Evolutionary conservation across 176 grass and related monocot species (phyloP), one percentile per base, ranked within the genome.

Genomic region (Zoysia japonica): DNA sequence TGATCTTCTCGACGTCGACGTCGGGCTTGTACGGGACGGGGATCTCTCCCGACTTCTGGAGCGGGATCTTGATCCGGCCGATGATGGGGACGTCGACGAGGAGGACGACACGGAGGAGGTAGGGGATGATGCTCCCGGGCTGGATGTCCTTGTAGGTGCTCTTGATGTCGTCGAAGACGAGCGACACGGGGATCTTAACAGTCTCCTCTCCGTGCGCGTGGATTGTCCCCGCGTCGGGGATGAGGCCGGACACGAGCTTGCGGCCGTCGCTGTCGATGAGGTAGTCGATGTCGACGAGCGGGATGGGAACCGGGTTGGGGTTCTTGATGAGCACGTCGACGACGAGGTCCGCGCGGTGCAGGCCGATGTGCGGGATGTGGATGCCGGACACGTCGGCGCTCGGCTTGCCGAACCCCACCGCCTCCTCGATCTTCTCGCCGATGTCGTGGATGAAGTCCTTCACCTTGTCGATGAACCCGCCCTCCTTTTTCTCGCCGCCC

Each of bases 401-500:
- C 1, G 96, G 96, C 90, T 98, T 98, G 45, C 92, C 96, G 67
- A 98, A 98, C 4, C 96, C 92, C n/a, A 98, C 78, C 0, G 90
- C 84, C 42, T 78, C 88, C 86, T 98, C 92, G 66, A 98, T 98
- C 84, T 98, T 94, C 78, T 98, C 90, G 0, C 96, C 90, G 66
- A 98, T 92, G 81, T 98, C 92, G 70, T 98, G 96, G 80, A 98
- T 90, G 83, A 98, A 98, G 76, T 93, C 92, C 83, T 94, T 94
- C 2, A 94, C 96, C 81, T 98, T 92, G 0, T 93, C 96, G 52
- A 94, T 77, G 83, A 98, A 98, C 0, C 88, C 90, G 44, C 71
- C 91, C 15, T 85, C 53, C 38, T 89, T 60, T 4, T 70, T 55
- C 3, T 81, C 80, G 2, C 59, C 9, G 47, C 72, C 86, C 67